Evolutionary conservation across 163 green algal species (phyloP), one percentile per base, ranked within the genome.

Genomic region (Chlorella variabilis): DNA sequence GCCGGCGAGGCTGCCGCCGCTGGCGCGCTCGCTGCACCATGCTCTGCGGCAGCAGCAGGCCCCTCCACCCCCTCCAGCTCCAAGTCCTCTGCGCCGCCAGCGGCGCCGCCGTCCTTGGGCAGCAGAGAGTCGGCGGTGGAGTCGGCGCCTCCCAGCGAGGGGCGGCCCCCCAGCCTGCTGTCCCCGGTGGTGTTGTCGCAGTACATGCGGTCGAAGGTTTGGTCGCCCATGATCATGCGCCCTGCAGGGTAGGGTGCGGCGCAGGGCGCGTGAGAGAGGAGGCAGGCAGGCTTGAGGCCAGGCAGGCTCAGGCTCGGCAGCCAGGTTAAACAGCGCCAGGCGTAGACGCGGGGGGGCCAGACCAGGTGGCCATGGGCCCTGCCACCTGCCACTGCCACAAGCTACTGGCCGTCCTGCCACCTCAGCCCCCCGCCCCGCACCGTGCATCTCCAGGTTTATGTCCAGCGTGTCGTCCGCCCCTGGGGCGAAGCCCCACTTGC

Each of bases 401-500:
- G n/a, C n/a, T n/a, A n/a, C 45, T 54, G 15, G 45, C 45, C 45
- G 11, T 54, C 11, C 45, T 54, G 45, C 45, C 45, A 54, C 15
- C 11, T 15, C 11, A 11, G 0, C 31, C n/a, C 39, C 31, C 48
- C 27, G 1, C 56, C 51, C 41, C 74, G 9, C 58, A 90, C 88
- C 90, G 41, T 89, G 82, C 62, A 78, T 71, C 71, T 88, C 86
- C 56, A 94, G 54, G 65, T 92, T 87, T n/a, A 93, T 83, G 31
- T 95, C 90, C 48, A 94, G 36, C 4, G 92, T 96, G 81, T 96
- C 92, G 13, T 95, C 92, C 2, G 84, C 82, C 1, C 92, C 92
- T 4, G 91, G 92, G 15, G 87, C 88, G 85, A 96, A 94, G 56
- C 93, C 93, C 92, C 92, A 96, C 71, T 92, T 92, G 69, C 89